A percentile compares a stretch with the other conserved stretches of the same genome.
phyloP scores from a whole-genome alignment of 208 protist genomes.

The Endotrypanum monterogeii region DNA sequence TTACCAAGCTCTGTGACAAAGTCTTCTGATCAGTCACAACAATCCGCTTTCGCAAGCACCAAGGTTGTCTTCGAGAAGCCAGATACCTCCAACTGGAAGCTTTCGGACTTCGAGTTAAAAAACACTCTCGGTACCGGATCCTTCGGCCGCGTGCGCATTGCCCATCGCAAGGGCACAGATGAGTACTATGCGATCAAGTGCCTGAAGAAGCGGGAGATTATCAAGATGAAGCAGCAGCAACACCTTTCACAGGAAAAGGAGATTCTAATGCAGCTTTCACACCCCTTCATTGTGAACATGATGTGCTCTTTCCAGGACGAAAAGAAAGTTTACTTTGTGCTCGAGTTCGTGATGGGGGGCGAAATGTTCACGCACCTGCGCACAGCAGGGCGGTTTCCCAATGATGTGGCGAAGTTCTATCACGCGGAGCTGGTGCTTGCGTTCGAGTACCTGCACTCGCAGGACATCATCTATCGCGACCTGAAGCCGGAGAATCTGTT shows the following conservation, averaged over 20 bases:
- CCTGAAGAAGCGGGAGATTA: conserved; percentile 87
- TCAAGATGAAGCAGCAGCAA: conserved; percentile 88
- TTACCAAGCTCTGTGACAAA: background rate
- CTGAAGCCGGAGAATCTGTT: conserved; percentile 93
- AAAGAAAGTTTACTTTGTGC: conserved; percentile 90
- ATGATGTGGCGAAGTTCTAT: conserved; percentile 92
- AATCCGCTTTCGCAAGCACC: background rate
- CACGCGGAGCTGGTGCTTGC: conserved; percentile 91
- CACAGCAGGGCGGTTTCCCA: conserved; percentile 78
- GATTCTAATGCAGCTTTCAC: conserved; percentile 87
- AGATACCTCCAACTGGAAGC: conserved; percentile 61
- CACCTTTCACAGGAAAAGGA: conserved; percentile 92
- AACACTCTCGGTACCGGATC: conserved; percentile 85
- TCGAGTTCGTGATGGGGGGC: conserved; percentile 94
- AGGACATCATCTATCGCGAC: conserved; percentile 92
- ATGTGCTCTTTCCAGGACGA: conserved; percentile 95
- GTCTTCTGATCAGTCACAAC: conserved; percentile 12
- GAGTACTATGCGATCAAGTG: conserved; percentile 93
- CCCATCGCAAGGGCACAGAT: conserved; percentile 72
- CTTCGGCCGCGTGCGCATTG: conserved; percentile 92
- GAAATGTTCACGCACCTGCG: conserved; percentile 92
- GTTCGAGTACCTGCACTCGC: conserved; percentile 91
- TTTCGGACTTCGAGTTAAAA: conserved; percentile 63
- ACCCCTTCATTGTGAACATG: conserved; percentile 95
- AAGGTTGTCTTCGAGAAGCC: conserved; percentile 52